phyloP scores from a whole-genome alignment of 169 alveolate species.

The Plasmodium knowlesi region DNA sequence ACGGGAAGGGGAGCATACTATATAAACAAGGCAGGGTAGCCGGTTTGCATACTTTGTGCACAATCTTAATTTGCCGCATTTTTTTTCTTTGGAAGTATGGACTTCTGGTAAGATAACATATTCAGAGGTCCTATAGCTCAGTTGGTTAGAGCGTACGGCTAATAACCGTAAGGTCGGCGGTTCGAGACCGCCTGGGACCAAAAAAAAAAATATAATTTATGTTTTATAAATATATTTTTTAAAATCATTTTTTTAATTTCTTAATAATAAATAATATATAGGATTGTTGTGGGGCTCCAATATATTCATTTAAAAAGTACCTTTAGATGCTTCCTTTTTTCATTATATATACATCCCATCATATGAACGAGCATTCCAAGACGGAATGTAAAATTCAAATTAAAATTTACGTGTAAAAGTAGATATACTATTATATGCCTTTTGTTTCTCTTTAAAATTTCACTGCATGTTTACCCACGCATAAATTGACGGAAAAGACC shows the following conservation, averaged over 20 bases:
- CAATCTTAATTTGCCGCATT: background rate
- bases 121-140: slow-evolving; percentile 94
- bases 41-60: background rate
- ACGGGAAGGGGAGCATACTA: background rate
- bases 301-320: background rate
- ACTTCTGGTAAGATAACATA: background rate
- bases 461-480: background rate
- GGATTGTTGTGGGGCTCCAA: no score
- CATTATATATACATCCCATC: background rate
- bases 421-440: background rate
- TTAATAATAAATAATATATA: no score
- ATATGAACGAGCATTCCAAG: background rate
- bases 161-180: slow-evolving; percentile 98
- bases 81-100: background rate
- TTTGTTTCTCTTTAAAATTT: background rate
- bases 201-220: background rate
- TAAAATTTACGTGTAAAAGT: background rate
- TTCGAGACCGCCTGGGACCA: slow-evolving; percentile 98
- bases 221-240: no score
- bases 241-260: no score
- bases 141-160: slow-evolving; percentile 98
- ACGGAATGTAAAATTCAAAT: background rate
- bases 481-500: background rate
- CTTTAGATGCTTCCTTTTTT: background rate
- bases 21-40: no score